A percentile compares a stretch with the other conserved stretches of the same genome.
Evolutionary conservation across 2,329 filamentous ascomycete species (phyloP).

Genomic region (Claviceps spartinae): DNA sequence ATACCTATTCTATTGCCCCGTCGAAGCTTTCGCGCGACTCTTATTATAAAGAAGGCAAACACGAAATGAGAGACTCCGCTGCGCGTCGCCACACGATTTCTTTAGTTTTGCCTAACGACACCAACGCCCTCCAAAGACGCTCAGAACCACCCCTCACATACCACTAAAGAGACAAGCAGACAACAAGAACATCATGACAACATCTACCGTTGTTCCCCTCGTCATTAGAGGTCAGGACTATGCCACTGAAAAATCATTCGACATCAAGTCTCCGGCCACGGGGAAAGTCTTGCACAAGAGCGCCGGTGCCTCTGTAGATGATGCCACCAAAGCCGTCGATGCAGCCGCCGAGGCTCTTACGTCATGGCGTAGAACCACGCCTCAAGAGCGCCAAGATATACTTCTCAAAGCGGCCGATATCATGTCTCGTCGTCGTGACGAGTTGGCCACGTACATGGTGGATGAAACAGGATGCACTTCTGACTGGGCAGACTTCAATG

Average conservation of each 20-base stretch:
- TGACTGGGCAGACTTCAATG: conserved; percentile 28
- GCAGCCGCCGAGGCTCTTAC: conserved; percentile 54
- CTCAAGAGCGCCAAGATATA: conserved; percentile 50
- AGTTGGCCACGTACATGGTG: conserved; percentile 46
- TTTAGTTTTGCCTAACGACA: too few relatives aligned
- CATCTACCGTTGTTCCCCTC: conserved; percentile 20
- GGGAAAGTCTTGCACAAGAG: conserved; percentile 40
- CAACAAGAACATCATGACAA: neutral
- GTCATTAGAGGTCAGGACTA: conserved; percentile 32
- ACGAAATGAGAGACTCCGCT: too few relatives aligned
- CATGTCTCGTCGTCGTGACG: conserved; percentile 43
- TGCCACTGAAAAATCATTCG: conserved; percentile 32
- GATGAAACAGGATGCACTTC: conserved; percentile 29
- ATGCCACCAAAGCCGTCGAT: conserved; percentile 38
- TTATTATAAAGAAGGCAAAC: too few relatives aligned
- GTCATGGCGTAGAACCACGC: conserved; percentile 52
- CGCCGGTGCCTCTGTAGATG: conserved; percentile 39
- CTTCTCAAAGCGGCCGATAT: conserved; percentile 56
- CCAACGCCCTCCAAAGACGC: too few relatives aligned
- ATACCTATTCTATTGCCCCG: too few relatives aligned
- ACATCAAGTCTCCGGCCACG: conserved; percentile 42
- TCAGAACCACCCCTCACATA: too few relatives aligned
- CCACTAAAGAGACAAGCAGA: too few relatives aligned
- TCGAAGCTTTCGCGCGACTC: too few relatives aligned
- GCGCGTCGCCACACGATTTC: too few relatives aligned